phyloP scores from a whole-genome alignment of 176 grass and related monocot species.

The Areca catechu region DNA sequence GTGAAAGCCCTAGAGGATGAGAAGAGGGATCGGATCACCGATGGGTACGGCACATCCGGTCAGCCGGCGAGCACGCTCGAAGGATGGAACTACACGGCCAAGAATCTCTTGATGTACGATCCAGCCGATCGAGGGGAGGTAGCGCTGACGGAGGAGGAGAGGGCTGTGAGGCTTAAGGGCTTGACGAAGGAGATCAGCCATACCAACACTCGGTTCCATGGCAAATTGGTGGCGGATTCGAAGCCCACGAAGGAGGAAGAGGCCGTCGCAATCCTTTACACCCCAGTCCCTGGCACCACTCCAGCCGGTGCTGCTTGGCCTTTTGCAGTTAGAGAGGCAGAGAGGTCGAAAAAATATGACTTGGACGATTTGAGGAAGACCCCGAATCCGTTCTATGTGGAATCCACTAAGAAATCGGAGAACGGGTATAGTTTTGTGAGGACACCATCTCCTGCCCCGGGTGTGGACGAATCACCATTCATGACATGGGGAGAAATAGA shows the following conservation, averaged over 20 bases:
- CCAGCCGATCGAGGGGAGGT: constrained; percentile 55
- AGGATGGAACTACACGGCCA: constrained; percentile 62
- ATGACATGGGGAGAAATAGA: constrained; percentile 99
- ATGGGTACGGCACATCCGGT: constrained; percentile 84
- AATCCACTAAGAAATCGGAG: constrained; percentile 58
- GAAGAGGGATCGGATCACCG: constrained; percentile 70
- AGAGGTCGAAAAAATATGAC: constrained; percentile 77
- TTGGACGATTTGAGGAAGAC: constrained; percentile 91
- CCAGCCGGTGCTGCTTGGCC: constrained; percentile 37
- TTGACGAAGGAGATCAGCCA: constrained; percentile 76
- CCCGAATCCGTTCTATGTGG: constrained; percentile 58
- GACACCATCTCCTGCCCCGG: constrained; percentile 76
- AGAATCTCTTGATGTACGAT: constrained; percentile 96
- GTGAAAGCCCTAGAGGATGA: constrained; percentile 33
- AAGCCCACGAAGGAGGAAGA: constrained; percentile 49
- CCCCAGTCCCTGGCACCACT: constrained; percentile 51
- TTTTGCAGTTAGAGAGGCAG: constrained; percentile 35
- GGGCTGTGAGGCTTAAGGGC: constrained; percentile 51
- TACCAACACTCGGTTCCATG: constrained; percentile 61
- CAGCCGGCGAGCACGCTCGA: constrained; percentile 62
- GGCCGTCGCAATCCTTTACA: constrained; percentile 52
- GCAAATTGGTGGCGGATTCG: constrained; percentile 32
- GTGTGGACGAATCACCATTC: constrained; percentile 83
- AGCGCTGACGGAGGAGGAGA: constrained; percentile 63
- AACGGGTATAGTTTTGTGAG: constrained; percentile 85